Conservation (phyloP, 257 asterid species). For the Salvia hispanica region DNA sequence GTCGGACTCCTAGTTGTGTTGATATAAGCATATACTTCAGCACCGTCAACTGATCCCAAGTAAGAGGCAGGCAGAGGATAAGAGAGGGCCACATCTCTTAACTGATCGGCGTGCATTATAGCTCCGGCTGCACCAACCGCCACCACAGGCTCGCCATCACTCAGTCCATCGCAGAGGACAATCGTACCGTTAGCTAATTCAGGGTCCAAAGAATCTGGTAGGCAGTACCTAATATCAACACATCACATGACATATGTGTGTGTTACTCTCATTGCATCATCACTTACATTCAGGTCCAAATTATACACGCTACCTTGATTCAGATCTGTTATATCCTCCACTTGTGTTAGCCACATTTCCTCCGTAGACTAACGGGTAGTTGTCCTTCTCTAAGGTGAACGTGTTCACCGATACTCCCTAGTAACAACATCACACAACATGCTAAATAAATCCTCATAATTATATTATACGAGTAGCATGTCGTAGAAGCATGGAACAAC, state of each 20-base stretch:
- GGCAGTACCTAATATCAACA: conserved; percentile 30
- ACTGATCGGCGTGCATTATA: conserved; percentile 37
- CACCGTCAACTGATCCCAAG: conserved; percentile 42
- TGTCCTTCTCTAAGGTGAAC: conserved; percentile 15
- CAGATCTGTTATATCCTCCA: conserved; percentile 6
- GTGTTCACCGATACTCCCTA: conserved; percentile 44
- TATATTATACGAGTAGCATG: too few relatives aligned
- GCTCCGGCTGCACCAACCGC: conserved; percentile 49
- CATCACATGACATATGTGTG: neutral
- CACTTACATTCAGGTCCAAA: neutral
- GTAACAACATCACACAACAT: neutral
- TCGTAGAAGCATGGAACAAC: too few relatives aligned
- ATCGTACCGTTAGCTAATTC: conserved; percentile 44
- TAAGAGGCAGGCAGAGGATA: conserved; percentile 53
- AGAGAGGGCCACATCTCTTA: conserved; percentile 42
- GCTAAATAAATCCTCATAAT: neutral
- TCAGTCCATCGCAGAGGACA: conserved; percentile 48
- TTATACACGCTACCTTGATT: conserved; percentile 3
- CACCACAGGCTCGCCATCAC: conserved; percentile 18
- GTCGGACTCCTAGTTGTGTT: conserved; percentile 33
- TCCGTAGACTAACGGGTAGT: conserved; percentile 41
- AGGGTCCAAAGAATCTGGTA: conserved; percentile 40
- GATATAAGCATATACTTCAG: conserved; percentile 33
- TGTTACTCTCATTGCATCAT: neutral
- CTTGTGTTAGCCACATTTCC: conserved; percentile 46